Conservation (phyloP, 2,329 filamentous ascomycete genomes). For the Alternaria sp. region DNA sequence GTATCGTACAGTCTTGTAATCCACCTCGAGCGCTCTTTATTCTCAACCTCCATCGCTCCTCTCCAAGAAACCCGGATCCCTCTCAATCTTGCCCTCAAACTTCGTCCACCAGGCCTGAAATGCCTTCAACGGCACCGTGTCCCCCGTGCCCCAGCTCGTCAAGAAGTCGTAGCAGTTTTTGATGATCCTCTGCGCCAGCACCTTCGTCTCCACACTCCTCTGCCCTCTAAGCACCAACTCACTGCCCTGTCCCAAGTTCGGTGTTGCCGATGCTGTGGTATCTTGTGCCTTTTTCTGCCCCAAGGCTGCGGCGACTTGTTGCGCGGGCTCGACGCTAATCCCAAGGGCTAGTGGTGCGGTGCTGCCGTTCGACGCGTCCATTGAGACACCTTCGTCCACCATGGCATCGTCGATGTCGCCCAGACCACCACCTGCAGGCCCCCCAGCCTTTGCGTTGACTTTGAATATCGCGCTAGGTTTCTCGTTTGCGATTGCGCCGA, state of each 20-base stretch:
- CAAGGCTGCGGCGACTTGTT: slow-evolving; percentile 74
- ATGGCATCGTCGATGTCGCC: slow-evolving; percentile 61
- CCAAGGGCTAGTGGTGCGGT: slow-evolving; percentile 70
- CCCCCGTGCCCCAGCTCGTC: slow-evolving; percentile 79
- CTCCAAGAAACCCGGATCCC: slow-evolving; percentile 89
- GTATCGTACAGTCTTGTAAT: not conserved
- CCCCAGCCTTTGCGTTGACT: slow-evolving; percentile 59
- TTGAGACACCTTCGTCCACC: slow-evolving; percentile 51
- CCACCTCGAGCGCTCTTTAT: not conserved
- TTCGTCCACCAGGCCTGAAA: slow-evolving; percentile 99
- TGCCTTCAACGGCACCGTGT: slow-evolving; percentile 90
- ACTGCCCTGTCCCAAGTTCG: slow-evolving; percentile 35
- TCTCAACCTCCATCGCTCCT: slow-evolving; percentile 63
- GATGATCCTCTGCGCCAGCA: slow-evolving; percentile 91
- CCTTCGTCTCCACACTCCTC: slow-evolving; percentile 69
- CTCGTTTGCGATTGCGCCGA: slow-evolving; percentile 87
- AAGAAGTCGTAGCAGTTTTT: slow-evolving; percentile 98
- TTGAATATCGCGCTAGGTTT: slow-evolving; percentile 95
- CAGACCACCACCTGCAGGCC: slow-evolving; percentile 50
- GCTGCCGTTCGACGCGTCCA: slow-evolving; percentile 21
- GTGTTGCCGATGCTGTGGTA: slow-evolving; percentile 36
- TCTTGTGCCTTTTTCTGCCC: slow-evolving; percentile 63
- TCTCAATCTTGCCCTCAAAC: slow-evolving; percentile 86
- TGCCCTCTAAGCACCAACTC: slow-evolving; percentile 51
- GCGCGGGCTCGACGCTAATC: slow-evolving; percentile 79